A percentile compares a stretch with the other conserved stretches of the same genome.
phyloP scores from a whole-genome alignment of 108 stramenopile genomes.

The Seminavis robusta region DNA sequence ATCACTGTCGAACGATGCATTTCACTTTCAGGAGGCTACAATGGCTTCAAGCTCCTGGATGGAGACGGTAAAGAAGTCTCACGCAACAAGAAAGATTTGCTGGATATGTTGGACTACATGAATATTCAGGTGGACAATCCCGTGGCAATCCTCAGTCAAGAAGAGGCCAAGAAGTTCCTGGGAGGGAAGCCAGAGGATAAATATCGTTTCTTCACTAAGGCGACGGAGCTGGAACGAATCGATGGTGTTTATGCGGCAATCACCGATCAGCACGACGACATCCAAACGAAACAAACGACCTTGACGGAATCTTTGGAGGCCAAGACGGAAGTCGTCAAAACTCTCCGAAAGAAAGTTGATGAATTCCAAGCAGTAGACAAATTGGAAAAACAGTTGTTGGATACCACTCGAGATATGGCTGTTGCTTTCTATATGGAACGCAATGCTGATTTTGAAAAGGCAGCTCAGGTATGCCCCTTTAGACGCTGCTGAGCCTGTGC shows the following conservation, averaged over 20 bases:
- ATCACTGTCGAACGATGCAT: slow-evolving; percentile 90
- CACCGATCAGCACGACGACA: slow-evolving; percentile 46
- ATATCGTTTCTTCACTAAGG: slow-evolving; percentile 94
- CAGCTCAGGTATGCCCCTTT: no score
- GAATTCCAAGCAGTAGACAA: slow-evolving; percentile 70
- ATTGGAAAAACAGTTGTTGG: slow-evolving; percentile 47
- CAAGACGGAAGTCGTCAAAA: slow-evolving; percentile 31
- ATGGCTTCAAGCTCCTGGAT: slow-evolving; percentile 76
- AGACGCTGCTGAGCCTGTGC: no score
- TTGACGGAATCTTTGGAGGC: slow-evolving; percentile 30
- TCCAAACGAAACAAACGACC: slow-evolving; percentile 20
- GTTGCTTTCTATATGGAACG: no score
- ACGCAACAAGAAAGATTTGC: slow-evolving; percentile 76
- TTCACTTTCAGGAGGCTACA: slow-evolving; percentile 64
- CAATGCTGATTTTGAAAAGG: no score
- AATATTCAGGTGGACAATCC: slow-evolving; percentile 97
- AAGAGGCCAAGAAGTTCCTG: slow-evolving; percentile 97
- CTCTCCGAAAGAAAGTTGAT: slow-evolving; percentile 62
- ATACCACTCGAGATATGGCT: no score
- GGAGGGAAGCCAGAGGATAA: slow-evolving; percentile 90
- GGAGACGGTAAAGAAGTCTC: slow-evolving; percentile 43
- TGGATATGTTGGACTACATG: slow-evolving; percentile 81
- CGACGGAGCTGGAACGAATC: slow-evolving; percentile 88
- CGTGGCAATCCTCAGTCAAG: slow-evolving; percentile 95
- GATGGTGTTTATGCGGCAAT: slow-evolving; percentile 52